Percentiles rank a stretch among this genome's conserved stretches.
phyloP scores from a whole-genome alignment of 2,329 filamentous ascomycete species.

The Apiospora malaysiana region DNA sequence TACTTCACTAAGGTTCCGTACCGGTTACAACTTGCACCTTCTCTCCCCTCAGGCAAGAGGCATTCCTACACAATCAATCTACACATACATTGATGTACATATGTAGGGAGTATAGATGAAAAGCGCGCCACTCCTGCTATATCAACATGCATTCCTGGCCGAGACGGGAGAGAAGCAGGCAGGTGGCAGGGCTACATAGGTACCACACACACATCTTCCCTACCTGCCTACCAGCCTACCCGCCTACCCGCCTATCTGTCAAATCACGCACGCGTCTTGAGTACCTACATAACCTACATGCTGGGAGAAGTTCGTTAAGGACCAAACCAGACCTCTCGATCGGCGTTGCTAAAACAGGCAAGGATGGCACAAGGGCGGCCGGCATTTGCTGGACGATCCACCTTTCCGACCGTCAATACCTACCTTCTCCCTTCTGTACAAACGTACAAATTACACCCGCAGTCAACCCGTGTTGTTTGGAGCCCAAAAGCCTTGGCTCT shows the following conservation, averaged over 20 bases:
- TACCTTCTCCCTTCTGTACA: background rate
- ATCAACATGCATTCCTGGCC: background rate
- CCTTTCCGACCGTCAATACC: background rate
- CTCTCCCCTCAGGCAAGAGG: background rate
- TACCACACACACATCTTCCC: background rate
- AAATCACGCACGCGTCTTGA: background rate
- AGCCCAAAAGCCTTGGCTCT: background rate
- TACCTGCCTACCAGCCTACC: background rate
- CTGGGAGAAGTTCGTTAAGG: conserved; percentile 8
- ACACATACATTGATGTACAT: background rate
- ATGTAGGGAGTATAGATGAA: background rate
- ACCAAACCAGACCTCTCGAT: conserved; percentile 1
- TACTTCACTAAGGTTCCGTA: background rate
- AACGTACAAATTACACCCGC: background rate
- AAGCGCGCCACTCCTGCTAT: no score
- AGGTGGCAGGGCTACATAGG: background rate
- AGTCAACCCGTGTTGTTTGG: background rate
- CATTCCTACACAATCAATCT: background rate
- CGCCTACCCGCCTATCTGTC: background rate
- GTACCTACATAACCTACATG: background rate
- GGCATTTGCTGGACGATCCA: conserved; percentile 13
- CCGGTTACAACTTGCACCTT: background rate
- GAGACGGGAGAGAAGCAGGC: background rate
- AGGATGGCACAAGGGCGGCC: conserved; percentile 13
- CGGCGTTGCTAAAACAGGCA: conserved; percentile 10